These are phyloP conservation scores for Russula virescens DNA, from an alignment of 768 basidiomycete species.

Conservation along the genomic window DNA sequence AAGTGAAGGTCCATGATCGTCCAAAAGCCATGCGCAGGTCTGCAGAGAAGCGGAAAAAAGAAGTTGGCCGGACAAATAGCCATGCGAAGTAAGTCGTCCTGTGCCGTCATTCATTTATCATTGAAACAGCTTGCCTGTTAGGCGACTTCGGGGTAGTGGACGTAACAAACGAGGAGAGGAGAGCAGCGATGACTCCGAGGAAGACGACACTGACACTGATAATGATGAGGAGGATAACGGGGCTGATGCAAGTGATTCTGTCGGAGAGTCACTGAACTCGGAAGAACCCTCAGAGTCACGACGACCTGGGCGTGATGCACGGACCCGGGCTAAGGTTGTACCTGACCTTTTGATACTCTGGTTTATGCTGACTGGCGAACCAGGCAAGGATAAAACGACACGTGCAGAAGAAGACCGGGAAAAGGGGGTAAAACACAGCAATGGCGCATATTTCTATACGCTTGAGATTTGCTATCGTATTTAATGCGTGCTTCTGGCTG, in stretches of 20 bases:
- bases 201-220: conserved; percentile 22
- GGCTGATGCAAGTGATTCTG: conserved; percentile 6
- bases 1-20: conserved; percentile 26
- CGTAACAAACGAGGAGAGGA: conserved; percentile 28
- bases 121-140: conserved; percentile 9
- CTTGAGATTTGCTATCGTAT: conserved; percentile 7
- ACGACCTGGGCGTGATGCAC: conserved; percentile 30
- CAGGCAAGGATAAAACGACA: conserved; percentile 32
- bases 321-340: conserved; percentile 33
- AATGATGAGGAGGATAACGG: conserved; percentile 24
- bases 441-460: background rate
- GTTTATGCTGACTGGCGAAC: background rate
- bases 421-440: conserved; percentile 1
- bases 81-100: conserved; percentile 41
- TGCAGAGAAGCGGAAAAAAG: conserved; percentile 50
- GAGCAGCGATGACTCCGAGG: conserved; percentile 30
- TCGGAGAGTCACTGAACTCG: conserved; percentile 10
- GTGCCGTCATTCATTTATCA: background rate
- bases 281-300: conserved; percentile 25
- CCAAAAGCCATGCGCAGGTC: conserved; percentile 49
- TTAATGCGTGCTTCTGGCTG: background rate
- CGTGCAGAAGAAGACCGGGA: conserved; percentile 24
- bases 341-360: background rate
- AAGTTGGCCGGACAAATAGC: conserved; percentile 40
- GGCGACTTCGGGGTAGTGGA: conserved; percentile 27